A percentile compares a stretch with the other conserved stretches of the same genome.
These are phyloP conservation scores for Drosera capensis DNA, from an alignment of 148 eudicot species.

Conservation along the genomic window DNA sequence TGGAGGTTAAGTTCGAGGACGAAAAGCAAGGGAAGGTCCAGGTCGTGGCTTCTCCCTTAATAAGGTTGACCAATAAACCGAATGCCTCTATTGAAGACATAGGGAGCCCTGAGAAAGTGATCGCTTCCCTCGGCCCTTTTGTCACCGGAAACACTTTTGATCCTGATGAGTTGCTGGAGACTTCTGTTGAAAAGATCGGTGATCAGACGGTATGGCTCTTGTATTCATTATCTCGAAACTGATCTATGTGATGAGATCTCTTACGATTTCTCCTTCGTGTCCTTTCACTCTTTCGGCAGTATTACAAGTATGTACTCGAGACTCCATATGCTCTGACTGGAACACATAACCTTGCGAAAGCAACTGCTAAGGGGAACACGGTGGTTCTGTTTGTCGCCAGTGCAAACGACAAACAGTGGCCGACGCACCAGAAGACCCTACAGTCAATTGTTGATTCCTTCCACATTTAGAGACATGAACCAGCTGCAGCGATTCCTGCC, in stretches of 20 bases:
- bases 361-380: slow-evolving; percentile 83
- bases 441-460: slow-evolving; percentile 75
- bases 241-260: no score
- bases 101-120: slow-evolving; percentile 79
- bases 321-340: slow-evolving; percentile 90
- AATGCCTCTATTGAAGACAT: slow-evolving; percentile 83
- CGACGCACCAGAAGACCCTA: slow-evolving; percentile 49
- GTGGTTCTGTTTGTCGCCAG: slow-evolving; percentile 78
- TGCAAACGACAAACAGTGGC: slow-evolving; percentile 97
- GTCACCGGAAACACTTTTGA: slow-evolving; percentile 81
- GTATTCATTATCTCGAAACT: no score
- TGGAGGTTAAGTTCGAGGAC: slow-evolving; percentile 87
- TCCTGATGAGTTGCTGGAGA: slow-evolving; percentile 68
- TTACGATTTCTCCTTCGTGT: no score
- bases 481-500: no score
- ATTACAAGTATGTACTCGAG: slow-evolving; percentile 76
- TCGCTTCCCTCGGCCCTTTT: slow-evolving; percentile 90
- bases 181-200: slow-evolving; percentile 59
- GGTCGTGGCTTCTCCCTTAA: slow-evolving; percentile 87
- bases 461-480: slow-evolving; percentile 52
- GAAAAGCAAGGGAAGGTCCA: slow-evolving; percentile 86
- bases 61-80: slow-evolving; percentile 82
- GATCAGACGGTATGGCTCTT: slow-evolving; percentile 69
- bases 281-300: no score
- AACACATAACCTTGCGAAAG: slow-evolving; percentile 88